Evolutionary conservation across 1,284 basidiomycete species (phyloP).

Genomic region (Apiotrichum sp.): DNA sequence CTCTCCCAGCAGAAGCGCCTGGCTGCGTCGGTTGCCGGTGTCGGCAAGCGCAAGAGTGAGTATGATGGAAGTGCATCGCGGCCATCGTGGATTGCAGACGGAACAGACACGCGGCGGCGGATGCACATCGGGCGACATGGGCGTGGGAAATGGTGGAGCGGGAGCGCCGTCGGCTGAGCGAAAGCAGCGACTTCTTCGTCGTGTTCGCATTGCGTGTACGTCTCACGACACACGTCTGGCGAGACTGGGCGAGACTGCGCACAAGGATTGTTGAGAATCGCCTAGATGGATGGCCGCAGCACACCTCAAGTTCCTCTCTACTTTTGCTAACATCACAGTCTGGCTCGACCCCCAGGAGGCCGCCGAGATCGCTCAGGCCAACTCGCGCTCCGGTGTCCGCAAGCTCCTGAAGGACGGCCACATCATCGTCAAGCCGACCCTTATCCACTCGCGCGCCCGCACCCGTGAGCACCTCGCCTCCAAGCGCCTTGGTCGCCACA

Average conservation of each 20-base stretch:
- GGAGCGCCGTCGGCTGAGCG: too few species aligned
- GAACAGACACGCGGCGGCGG: too few species aligned
- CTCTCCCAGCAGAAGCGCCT: slow-evolving; percentile 97
- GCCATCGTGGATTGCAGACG: too few species aligned
- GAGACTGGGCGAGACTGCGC: too few species aligned
- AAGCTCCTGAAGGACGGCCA: slow-evolving; percentile 97
- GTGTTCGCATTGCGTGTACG: too few species aligned
- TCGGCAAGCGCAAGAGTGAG: slow-evolving; percentile 90
- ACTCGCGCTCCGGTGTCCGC: slow-evolving; percentile 95
- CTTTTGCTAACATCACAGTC: slow-evolving; percentile 45
- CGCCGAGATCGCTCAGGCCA: slow-evolving; percentile 96
- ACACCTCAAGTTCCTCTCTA: too few species aligned
- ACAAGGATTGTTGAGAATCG: too few species aligned
- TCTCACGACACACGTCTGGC: too few species aligned
- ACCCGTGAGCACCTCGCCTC: slow-evolving; percentile 87
- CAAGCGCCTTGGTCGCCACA: slow-evolving; percentile 97
- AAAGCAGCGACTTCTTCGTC: too few species aligned
- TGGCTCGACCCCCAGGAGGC: slow-evolving; percentile 98
- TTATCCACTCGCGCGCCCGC: slow-evolving; percentile 92
- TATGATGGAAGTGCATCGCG: slow-evolving; percentile 1
- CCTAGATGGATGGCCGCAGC: too few species aligned
- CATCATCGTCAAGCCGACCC: slow-evolving; percentile 92
- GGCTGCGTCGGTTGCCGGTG: slow-evolving; percentile 91
- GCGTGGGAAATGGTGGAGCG: too few species aligned
- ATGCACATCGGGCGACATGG: too few species aligned